phyloP scores from a whole-genome alignment of 495 filamentous ascomycete species.

The Trichoderma asperelloides region DNA sequence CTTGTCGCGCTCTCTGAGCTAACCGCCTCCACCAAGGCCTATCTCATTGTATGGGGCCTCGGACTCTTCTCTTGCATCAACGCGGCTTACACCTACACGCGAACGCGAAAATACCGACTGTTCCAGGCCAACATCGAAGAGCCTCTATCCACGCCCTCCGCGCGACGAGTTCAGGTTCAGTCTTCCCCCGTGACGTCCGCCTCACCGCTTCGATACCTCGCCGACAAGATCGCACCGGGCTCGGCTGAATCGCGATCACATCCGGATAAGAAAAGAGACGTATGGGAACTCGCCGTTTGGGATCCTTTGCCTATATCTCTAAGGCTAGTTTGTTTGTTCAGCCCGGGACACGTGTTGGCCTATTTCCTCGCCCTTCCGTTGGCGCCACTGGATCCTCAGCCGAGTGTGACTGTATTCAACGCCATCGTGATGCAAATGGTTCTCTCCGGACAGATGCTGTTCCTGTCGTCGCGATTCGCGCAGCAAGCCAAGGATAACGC shows the following conservation, averaged over 20 bases:
- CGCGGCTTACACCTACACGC: constrained; percentile 72
- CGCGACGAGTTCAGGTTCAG: constrained; percentile 81
- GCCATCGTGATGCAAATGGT: constrained; percentile 61
- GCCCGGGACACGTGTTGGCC: constrained; percentile 80
- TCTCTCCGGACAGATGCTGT: constrained; percentile 67
- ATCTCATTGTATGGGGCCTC: constrained; percentile 59
- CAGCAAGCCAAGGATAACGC: constrained; percentile 79
- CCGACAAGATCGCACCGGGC: constrained; percentile 48
- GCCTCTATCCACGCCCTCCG: constrained; percentile 71
- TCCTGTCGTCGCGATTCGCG: constrained; percentile 59
- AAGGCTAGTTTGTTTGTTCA: constrained; percentile 81
- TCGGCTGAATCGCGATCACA: constrained; percentile 70
- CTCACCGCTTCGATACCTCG: constrained; percentile 71
- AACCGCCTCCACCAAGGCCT: constrained; percentile 39
- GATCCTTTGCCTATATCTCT: constrained; percentile 80
- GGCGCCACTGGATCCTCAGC: constrained; percentile 60
- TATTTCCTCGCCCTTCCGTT: constrained; percentile 84
- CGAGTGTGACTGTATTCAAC: constrained; percentile 77
- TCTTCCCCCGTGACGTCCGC: constrained; percentile 63
- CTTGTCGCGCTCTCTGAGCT: constrained; percentile 4
- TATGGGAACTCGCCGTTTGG: constrained; percentile 94
- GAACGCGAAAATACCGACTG: constrained; percentile 78
- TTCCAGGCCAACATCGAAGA: constrained; percentile 78
- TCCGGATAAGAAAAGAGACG: constrained; percentile 75
- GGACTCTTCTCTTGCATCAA: constrained; percentile 58